phyloP scores from a whole-genome alignment of 148 eudicot genomes.

The Camellia japonica region DNA sequence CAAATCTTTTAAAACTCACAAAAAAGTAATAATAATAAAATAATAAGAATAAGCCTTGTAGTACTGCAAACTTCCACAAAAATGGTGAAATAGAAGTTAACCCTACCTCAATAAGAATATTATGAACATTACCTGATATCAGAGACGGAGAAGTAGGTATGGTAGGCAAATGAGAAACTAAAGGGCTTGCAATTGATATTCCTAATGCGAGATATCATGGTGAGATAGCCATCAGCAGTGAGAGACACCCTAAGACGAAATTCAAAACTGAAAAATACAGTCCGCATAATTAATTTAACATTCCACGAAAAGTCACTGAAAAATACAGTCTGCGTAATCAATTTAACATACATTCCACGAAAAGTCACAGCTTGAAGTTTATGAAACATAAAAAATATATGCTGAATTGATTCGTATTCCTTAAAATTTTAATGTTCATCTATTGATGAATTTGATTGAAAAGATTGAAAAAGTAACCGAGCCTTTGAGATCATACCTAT shows the following conservation, averaged over 20 bases:
- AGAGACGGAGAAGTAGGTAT: constrained; percentile 79
- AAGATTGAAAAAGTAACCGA: background rate
- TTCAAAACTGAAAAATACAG: constrained; percentile 56
- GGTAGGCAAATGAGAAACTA: constrained; percentile 78
- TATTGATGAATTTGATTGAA: background rate
- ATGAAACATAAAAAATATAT: background rate
- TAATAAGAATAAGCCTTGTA: background rate
- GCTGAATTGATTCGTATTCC: background rate
- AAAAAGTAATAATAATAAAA: background rate
- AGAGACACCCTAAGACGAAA: constrained; percentile 71
- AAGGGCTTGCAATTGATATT: constrained; percentile 77
- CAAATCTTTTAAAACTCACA: background rate
- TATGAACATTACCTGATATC: constrained; percentile 68
- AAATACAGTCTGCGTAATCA: background rate
- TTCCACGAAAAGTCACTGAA: constrained; percentile 29
- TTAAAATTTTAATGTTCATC: background rate
- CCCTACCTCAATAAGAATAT: background rate
- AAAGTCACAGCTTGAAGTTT: background rate
- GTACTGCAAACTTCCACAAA: background rate
- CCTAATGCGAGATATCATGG: constrained; percentile 64
- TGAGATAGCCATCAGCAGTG: constrained; percentile 60
- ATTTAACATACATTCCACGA: background rate
- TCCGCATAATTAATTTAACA: background rate
- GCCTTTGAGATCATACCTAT: constrained; percentile 34
- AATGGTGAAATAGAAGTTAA: background rate